Evolutionary conservation across 805 yeast genomes (phyloP), one percentile per base, ranked within the genome.

Genomic region (Candida glaebosa): DNA sequence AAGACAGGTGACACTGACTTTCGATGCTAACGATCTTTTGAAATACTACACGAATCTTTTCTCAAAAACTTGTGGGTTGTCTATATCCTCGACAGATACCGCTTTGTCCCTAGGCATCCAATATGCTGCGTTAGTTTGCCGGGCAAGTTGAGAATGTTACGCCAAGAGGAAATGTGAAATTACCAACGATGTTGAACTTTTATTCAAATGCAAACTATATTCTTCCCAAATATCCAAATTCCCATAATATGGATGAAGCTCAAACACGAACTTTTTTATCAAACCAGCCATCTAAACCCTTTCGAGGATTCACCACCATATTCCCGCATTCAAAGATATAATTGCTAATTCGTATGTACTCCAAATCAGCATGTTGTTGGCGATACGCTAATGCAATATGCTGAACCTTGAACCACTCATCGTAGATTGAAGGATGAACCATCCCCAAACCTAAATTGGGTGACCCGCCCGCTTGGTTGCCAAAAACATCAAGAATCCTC

Each of bases 381-480:
- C 61, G 49, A 41, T 75, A 68, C 4, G 65, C 58, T 31, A 60
- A 45, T 1, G 82, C 84, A 5, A 76, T 70, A 47, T 75, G 79
- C 48, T 75, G 79, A 2, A 78, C 77, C 41, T 76, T 65, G 45
- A 67, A 66, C 83, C 83, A 78, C 44, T 73, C 75, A 52, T 79
- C 84, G 51, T 68, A 70, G 3, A 79, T 63, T 3, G 77, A 75
- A 8, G 79, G 79, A 50, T 77, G 77, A 2, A 66, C 61, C 57
- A 71, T 75, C 10, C 77, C 81, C 17, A 76, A 56, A 0, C 82
- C 83, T 64, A 73, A 55, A 47, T 76, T 73, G 16, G 81, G 82
- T 1, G 73, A 63, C 2, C 78, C 79, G 1, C 79, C 76, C 0
- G 82, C 72, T 18, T 70, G 67, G 15, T 70, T 52, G 0, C 82